Conservation (phyloP, 495 filamentous ascomycete species). For the Chaetomium tenue region DNA sequence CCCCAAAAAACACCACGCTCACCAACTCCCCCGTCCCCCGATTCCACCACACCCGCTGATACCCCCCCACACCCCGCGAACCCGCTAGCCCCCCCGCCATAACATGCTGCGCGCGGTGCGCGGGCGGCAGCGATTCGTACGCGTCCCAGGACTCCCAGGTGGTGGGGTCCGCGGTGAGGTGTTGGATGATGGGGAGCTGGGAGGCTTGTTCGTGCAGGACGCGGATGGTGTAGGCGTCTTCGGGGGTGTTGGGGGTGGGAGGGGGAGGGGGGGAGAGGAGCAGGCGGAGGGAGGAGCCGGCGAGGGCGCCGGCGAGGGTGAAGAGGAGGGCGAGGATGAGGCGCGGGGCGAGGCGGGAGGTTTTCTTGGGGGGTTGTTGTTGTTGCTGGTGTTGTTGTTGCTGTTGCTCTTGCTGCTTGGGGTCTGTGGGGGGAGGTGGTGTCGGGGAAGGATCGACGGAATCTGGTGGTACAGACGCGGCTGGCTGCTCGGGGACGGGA, state of each 20-base stretch:
- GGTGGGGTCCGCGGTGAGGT: slow-evolving; percentile 51
- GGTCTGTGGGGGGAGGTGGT: not conserved
- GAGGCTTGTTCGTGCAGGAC: slow-evolving; percentile 37
- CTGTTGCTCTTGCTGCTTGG: not conserved
- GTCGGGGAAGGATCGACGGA: slow-evolving; percentile 1
- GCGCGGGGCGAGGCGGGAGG: slow-evolving; percentile 30
- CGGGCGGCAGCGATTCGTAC: slow-evolving; percentile 51
- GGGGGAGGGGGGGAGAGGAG: slow-evolving; percentile 33
- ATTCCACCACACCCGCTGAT: slow-evolving; percentile 51
- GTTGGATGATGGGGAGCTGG: slow-evolving; percentile 53
- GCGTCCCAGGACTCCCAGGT: slow-evolving; percentile 55
- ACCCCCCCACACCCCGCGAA: slow-evolving; percentile 46
- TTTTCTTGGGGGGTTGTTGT: slow-evolving; percentile 37
- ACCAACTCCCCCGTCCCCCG: slow-evolving; percentile 42
- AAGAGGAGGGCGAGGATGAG: slow-evolving; percentile 36
- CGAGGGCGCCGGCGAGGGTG: slow-evolving; percentile 38
- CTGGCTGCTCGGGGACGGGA: not conserved
- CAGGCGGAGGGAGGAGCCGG: slow-evolving; percentile 25
- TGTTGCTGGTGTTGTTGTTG: not conserved
- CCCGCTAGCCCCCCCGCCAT: slow-evolving; percentile 47
- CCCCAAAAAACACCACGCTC: slow-evolving; percentile 62
- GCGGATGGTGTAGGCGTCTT: slow-evolving; percentile 37
- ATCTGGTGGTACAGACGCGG: not conserved
- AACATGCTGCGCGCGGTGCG: slow-evolving; percentile 40
- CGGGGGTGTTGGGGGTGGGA: slow-evolving; percentile 41